phyloP scores from a whole-genome alignment of 495 filamentous ascomycete species.

The Mycothermus thermophilus region DNA sequence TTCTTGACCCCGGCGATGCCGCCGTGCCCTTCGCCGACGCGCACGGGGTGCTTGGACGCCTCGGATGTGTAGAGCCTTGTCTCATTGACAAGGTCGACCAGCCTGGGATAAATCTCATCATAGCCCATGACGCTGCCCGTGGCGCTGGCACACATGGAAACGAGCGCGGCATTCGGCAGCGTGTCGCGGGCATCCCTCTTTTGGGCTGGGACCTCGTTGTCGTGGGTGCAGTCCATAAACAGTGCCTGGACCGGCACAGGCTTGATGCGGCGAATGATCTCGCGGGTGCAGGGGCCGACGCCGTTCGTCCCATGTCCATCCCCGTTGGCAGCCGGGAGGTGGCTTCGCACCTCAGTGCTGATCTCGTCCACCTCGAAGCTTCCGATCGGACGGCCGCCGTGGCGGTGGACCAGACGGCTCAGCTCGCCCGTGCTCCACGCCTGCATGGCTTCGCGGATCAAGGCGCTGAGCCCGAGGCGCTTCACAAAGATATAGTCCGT shows the following conservation, averaged over 20 bases:
- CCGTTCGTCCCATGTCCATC: constrained; percentile 6
- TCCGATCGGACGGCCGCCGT: constrained; percentile 87
- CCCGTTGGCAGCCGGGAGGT: constrained; percentile 6
- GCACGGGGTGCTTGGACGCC: constrained; percentile 47
- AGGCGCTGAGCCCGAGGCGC: constrained; percentile 70
- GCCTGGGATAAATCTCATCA: constrained; percentile 86
- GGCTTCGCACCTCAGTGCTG: constrained; percentile 21
- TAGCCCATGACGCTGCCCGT: constrained; percentile 98
- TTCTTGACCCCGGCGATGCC: constrained; percentile 86
- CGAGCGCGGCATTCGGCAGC: constrained; percentile 86
- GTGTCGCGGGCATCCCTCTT: constrained; percentile 92
- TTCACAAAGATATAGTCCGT: constrained; percentile 95
- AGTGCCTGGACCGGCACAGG: constrained; percentile 77
- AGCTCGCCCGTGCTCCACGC: constrained; percentile 90
- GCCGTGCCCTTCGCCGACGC: constrained; percentile 48
- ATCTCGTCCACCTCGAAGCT: constrained; percentile 77
- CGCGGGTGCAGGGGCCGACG: constrained; percentile 20
- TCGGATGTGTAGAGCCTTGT: constrained; percentile 64
- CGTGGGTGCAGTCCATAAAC: constrained; percentile 99
- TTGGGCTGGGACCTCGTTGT: constrained; percentile 93
- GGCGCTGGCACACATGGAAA: constrained; percentile 87
- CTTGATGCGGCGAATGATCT: constrained; percentile 60
- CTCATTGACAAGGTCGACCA: constrained; percentile 83
- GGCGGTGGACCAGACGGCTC: constrained; percentile 81
- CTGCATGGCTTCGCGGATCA: constrained; percentile 97